Evolutionary conservation across 768 basidiomycete genomes (phyloP).

Genomic region (Tricholoma hemisulphureum): DNA sequence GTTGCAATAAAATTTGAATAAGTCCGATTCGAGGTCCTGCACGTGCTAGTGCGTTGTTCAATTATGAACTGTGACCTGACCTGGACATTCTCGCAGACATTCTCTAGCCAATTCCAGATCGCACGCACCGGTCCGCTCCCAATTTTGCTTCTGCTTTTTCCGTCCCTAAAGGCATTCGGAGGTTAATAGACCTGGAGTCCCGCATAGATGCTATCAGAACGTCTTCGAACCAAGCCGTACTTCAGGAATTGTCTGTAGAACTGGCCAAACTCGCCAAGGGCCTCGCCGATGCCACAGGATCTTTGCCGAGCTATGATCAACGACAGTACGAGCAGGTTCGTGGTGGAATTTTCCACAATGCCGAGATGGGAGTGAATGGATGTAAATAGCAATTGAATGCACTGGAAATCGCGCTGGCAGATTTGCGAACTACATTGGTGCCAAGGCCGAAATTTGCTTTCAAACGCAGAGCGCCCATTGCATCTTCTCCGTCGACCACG

Average conservation of each 20-base stretch:
- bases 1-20: too few relatives aligned
- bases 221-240: constrained; percentile 24
- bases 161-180: constrained; percentile 14
- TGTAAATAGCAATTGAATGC: constrained; percentile 63
- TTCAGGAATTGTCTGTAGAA: constrained; percentile 47
- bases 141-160: constrained; percentile 11
- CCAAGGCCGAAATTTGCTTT: constrained; percentile 66
- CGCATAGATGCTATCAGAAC: constrained; percentile 43
- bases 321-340: constrained; percentile 67
- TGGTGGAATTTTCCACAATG: constrained; percentile 7
- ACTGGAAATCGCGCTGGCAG: constrained; percentile 56
- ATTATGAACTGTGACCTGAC: constrained; percentile 17
- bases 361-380: constrained; percentile 10
- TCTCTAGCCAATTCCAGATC: constrained; percentile 50
- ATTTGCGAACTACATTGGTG: constrained; percentile 41
- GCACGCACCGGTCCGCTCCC: constrained; percentile 47
- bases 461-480: constrained; percentile 42
- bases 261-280: constrained; percentile 60
- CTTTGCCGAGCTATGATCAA: constrained; percentile 72
- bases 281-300: constrained; percentile 61
- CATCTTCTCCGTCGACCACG: constrained; percentile 11
- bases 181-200: constrained; percentile 44
- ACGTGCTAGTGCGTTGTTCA: too few relatives aligned
- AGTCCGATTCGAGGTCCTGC: too few relatives aligned
- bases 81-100: constrained; percentile 50